Evolutionary conservation across 352 stramenopile genomes (phyloP), one percentile per base, ranked within the genome.

Genomic region (Globisporangium alternatum): DNA sequence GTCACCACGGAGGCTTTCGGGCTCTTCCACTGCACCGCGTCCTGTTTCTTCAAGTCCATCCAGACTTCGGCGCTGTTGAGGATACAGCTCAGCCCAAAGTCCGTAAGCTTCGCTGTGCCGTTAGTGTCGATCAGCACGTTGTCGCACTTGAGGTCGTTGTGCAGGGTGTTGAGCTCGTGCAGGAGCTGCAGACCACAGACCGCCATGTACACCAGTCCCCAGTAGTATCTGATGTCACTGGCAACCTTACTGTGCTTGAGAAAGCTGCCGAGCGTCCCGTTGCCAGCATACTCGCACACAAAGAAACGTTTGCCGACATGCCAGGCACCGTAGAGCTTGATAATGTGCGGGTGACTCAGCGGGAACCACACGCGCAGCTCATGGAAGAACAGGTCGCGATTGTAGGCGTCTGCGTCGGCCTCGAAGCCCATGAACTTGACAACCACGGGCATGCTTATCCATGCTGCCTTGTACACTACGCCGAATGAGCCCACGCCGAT

Each of bases 61-160:
- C 5, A 41, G 0, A 54, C 22, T 19, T 62, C 39, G 1, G 39
- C 25, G 17, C 44, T 65, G 37, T 65, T 60, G 30, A 60, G 60
- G 10, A 58, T 33, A 0, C 47, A 62, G 10, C 39, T 62, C 21
- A 69, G 44, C 6, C 48, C 64, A 39, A 69, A 69, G 43, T 69
- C 64, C 12, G 44, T 57, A 9, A 69, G 10, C 28, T 51, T 51
- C 7, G 58, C 48, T 8, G 19, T 30, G 5, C 37, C 39, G n/a
- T 56, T 45, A 10, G 13, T 6, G 9, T n/a, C 30, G 35, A 65
- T 49, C 12, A 65, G 37, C 33, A 58, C 37, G 30, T 65, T 65
- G 21, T 65, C 51, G 48, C 60, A 58, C 37, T 65, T 59, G 47
- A 59, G 33, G 12, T 58, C 47, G 30, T 52, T 65, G 44, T 65